These are phyloP conservation scores for Phyllosticta ampelicida DNA, from an alignment of 2,329 filamentous ascomycete genomes.

Conservation along the genomic window DNA sequence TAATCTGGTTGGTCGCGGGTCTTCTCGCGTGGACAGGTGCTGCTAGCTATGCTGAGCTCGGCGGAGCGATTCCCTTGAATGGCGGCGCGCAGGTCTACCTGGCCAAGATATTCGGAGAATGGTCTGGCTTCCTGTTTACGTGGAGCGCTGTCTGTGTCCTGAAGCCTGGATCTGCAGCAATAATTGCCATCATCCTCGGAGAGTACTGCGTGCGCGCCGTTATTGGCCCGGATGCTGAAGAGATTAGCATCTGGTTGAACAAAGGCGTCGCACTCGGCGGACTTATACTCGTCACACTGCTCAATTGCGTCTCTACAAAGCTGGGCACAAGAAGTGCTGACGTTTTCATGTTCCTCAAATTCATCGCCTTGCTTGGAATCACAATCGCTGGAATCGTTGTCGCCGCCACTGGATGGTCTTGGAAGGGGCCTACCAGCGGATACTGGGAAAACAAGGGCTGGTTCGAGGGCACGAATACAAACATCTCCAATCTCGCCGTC, in stretches of 20 bases:
- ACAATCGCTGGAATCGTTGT: constrained; percentile 84
- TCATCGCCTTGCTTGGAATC: constrained; percentile 76
- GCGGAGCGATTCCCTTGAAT: constrained; percentile 90
- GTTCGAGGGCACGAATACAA: constrained; percentile 76
- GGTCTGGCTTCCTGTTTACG: constrained; percentile 86
- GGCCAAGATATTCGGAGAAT: constrained; percentile 90
- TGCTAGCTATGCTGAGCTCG: constrained; percentile 88
- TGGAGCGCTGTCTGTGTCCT: constrained; percentile 93
- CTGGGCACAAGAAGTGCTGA: constrained; percentile 82
- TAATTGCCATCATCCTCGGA: constrained; percentile 95
- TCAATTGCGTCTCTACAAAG: constrained; percentile 87
- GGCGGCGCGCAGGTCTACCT: constrained; percentile 90
- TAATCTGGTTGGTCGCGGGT: constrained; percentile 91
- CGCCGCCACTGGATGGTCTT: constrained; percentile 72
- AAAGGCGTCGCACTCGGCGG: constrained; percentile 76
- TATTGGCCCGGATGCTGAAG: constrained; percentile 75
- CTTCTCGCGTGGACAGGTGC: constrained; percentile 92
- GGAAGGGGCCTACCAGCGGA: constrained; percentile 59
- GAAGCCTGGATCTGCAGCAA: constrained; percentile 86
- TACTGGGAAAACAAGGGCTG: constrained; percentile 83
- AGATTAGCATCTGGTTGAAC: constrained; percentile 76
- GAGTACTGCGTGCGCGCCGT: constrained; percentile 89
- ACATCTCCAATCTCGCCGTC: constrained; percentile 80
- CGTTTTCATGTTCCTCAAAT: constrained; percentile 94
- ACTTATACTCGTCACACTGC: constrained; percentile 61